Percentiles rank a stretch among this genome's conserved stretches.
phyloP scores from a whole-genome alignment of 495 filamentous ascomycete species.

The Xylaria palmicola region DNA sequence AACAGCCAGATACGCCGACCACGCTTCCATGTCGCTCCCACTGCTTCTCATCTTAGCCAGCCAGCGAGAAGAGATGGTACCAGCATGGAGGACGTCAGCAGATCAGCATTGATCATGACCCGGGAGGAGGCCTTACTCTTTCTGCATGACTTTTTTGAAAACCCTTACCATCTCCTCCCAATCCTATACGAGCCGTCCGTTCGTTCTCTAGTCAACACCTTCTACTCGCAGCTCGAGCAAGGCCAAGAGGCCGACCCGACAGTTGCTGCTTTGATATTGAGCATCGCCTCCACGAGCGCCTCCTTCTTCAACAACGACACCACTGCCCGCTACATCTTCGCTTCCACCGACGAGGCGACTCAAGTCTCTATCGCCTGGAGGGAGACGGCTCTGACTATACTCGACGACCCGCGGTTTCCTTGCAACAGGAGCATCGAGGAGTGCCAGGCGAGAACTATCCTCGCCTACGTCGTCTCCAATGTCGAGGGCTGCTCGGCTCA shows the following conservation, averaged over 20 bases:
- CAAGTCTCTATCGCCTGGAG: constrained; percentile 36
- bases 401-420: constrained; percentile 36
- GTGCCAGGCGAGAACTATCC: constrained; percentile 44
- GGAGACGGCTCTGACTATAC: constrained; percentile 36
- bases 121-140: constrained; percentile 40
- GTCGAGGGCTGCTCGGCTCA: constrained; percentile 41
- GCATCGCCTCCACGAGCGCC: constrained; percentile 44
- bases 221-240: constrained; percentile 26
- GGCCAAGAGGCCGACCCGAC: constrained; percentile 2
- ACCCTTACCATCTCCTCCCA: constrained; percentile 42
- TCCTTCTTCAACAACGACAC: constrained; percentile 35
- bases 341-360: constrained; percentile 32
- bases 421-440: constrained; percentile 38
- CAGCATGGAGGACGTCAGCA: neutral
- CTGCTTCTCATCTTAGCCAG: constrained; percentile 4
- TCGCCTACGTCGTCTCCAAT: constrained; percentile 39
- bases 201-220: constrained; percentile 33
- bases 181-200: constrained; percentile 41
- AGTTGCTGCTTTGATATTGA: constrained; percentile 40
- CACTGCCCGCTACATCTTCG: constrained; percentile 26
- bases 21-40: constrained; percentile 1
- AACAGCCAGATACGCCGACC: neutral
- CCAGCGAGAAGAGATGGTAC: neutral
- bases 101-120: constrained; percentile 4
- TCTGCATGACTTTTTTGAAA: constrained; percentile 42